phyloP scores from a whole-genome alignment of 306 rosid genomes.

The Malus sylvestris region DNA sequence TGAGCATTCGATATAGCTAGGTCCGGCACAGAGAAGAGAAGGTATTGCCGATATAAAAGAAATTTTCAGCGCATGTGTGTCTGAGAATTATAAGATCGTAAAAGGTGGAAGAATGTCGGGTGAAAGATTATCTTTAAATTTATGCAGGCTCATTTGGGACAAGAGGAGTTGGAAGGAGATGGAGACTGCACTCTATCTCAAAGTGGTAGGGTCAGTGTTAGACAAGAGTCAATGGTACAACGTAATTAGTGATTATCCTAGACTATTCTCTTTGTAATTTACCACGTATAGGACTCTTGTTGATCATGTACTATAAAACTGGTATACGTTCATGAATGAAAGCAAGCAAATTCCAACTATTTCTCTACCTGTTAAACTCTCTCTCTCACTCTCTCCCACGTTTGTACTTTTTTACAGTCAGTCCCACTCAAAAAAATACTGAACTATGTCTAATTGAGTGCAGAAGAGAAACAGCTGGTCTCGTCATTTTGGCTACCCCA shows the following conservation, averaged over 20 bases:
- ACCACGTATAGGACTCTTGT: no score
- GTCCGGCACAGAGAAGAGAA: background rate
- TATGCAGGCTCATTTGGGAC: constrained; percentile 13
- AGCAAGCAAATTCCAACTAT: no score
- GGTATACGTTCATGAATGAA: no score
- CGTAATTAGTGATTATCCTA: no score
- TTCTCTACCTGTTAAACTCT: no score
- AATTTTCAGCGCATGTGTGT: constrained; percentile 11
- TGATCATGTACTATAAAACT: no score
- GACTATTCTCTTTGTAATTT: no score
- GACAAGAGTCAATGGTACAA: no score
- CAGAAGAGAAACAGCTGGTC: background rate
- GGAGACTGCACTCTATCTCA: constrained; percentile 19
- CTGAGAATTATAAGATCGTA: background rate
- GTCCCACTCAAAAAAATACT: constrained; percentile 10
- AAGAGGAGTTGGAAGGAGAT: constrained; percentile 32
- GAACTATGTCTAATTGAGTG: background rate
- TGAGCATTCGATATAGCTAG: background rate
- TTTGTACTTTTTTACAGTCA: background rate
- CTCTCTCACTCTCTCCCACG: no score
- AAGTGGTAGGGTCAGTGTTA: constrained; percentile 32
- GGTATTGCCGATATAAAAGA: background rate
- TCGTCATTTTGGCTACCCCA: background rate
- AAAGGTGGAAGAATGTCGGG: constrained; percentile 16
- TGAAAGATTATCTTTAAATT: constrained; percentile 4